Evolutionary conservation across 1,139 yeast genomes (phyloP).

Genomic region (Sugiyamaella novakii): DNA sequence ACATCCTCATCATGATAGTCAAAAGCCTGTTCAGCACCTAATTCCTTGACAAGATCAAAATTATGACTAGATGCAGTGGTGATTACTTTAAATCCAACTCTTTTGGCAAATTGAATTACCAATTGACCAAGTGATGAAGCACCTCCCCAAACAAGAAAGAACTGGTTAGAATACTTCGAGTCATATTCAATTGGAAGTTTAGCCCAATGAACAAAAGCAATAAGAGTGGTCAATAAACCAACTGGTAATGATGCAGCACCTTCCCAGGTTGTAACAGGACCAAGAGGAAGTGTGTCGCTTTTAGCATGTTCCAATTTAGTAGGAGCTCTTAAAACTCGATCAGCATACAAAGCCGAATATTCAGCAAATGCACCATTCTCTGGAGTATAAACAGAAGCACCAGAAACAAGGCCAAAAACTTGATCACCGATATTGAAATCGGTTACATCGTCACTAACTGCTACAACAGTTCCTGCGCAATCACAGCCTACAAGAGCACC

Average conservation of each 20-base stretch:
- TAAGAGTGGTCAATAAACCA: conserved; percentile 30
- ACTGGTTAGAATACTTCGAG: conserved; percentile 30
- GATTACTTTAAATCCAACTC: conserved; percentile 56
- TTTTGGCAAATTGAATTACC: conserved; percentile 57
- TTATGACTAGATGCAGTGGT: conserved; percentile 56
- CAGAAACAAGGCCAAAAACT: conserved; percentile 56
- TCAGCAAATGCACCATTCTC: conserved; percentile 63
- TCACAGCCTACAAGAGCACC: conserved; percentile 49
- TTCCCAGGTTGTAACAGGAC: conserved; percentile 53
- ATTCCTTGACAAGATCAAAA: conserved; percentile 45
- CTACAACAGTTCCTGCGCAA: conserved; percentile 58
- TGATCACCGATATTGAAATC: conserved; percentile 56
- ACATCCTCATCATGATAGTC: conserved; percentile 63
- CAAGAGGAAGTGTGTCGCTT: conserved; percentile 38
- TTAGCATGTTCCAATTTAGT: conserved; percentile 10
- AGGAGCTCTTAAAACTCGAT: conserved; percentile 6
- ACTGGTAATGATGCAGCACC: conserved; percentile 65
- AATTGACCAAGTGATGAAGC: conserved; percentile 58
- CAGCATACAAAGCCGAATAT: conserved; percentile 43
- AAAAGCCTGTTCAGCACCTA: conserved; percentile 63
- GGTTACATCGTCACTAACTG: conserved; percentile 60
- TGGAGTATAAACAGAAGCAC: conserved; percentile 47
- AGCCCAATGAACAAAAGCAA: conserved; percentile 28
- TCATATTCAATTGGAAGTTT: conserved; percentile 26
- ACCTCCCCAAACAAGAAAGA: conserved; percentile 61